Base-by-base conservation (phyloP, 331 rosid genomes). In the Saraca asoca region DNA sequence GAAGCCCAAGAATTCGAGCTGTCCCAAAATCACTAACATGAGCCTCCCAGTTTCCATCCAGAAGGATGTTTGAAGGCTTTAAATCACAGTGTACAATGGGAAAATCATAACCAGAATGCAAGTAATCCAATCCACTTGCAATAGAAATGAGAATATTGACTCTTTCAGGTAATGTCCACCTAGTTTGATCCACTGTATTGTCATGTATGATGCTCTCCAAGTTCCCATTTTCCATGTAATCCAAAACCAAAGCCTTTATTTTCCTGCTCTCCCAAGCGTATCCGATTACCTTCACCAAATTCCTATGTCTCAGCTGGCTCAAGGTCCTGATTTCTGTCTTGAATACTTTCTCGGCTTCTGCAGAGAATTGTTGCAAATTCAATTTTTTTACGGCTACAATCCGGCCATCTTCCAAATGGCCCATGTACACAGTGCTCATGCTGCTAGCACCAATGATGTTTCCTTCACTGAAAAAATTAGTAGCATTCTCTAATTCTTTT, bases 11-110 rank as follows among this genome's bases (percentile, higher is more conserved):
- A 64, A 88, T 85, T 75, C 95, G 76, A 69, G 97, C 91, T 44
- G 97, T 86, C 55, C 96, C 97, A 7, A 91, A 91, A 84, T 91
- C 96, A 65, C 97, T 91, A 73, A 91, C 95, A 78, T 79, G 97
- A 63, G 89, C 96, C 60, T 75, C 85, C 87, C 88, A 91, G 16
- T 84, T 84, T 69, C 59, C 74, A 63, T 88, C 96, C 77, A 88
- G 72, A 54, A 91, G 84, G 73, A 88, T 80, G 79, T 91, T 91
- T 16, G 97, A 88, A 79, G 97, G 96, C 80, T 91, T 91, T 67
- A 91, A 52, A 73, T 86, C 95, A 65, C 95, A 91, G 75, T 88
- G 95, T 34, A 88, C 91, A 60, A 91, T 86, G 35, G 97, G 96
- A 66, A 68, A 79, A 62, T 51, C 90, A 76, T 86, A 84, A 56